Conservation (phyloP, 106 monocot species). For the Triglochin maritima region DNA sequence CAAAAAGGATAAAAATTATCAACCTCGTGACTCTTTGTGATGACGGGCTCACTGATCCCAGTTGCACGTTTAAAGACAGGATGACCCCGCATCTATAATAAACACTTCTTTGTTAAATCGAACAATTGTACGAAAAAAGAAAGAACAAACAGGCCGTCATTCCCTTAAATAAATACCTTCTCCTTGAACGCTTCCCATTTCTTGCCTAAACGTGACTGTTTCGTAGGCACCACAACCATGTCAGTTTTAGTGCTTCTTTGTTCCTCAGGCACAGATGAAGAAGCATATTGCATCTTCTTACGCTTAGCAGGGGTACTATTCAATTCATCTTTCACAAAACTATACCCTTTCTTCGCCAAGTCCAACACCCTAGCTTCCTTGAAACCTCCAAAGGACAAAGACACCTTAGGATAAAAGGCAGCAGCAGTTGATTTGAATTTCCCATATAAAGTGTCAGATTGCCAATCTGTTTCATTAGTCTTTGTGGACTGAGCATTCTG, state of each 20-base stretch:
- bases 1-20: slow-evolving; percentile 2
- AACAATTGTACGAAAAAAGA: neutral
- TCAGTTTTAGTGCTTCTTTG: slow-evolving; percentile 73
- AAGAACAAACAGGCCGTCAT: neutral
- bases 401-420: slow-evolving; percentile 50
- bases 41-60: slow-evolving; percentile 71
- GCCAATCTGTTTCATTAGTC: slow-evolving; percentile 27
- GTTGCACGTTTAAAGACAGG: slow-evolving; percentile 60
- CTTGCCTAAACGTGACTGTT: slow-evolving; percentile 56
- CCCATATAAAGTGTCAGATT: slow-evolving; percentile 35
- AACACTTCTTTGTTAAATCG: neutral
- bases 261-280: slow-evolving; percentile 29
- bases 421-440: slow-evolving; percentile 49
- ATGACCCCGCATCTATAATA: slow-evolving; percentile 72
- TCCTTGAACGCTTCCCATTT: slow-evolving; percentile 91
- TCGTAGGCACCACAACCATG: slow-evolving; percentile 66
- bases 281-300: slow-evolving; percentile 33
- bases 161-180: slow-evolving; percentile 37
- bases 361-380: slow-evolving; percentile 58
- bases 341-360: slow-evolving; percentile 67
- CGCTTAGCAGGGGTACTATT: slow-evolving; percentile 34
- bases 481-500: slow-evolving; percentile 15
- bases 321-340: slow-evolving; percentile 73
- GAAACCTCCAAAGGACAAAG: slow-evolving; percentile 46
- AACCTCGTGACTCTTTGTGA: slow-evolving; percentile 86